Conservation (phyloP, 1,139 yeast species). For the Yamadazyma aaseri region DNA sequence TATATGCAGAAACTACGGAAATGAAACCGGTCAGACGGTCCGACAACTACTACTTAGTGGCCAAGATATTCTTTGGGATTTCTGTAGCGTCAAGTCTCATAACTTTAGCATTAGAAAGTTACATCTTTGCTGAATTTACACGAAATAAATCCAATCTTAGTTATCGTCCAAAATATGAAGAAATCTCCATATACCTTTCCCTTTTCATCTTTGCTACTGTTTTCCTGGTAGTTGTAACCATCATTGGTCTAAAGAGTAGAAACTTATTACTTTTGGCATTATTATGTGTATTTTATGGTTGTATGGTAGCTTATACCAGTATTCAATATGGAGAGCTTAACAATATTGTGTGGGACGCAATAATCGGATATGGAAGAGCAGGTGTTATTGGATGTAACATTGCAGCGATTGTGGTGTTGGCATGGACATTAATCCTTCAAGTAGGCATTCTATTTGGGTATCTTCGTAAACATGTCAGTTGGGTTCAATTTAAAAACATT, state of each 20-base stretch:
- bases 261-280: conserved; percentile 43
- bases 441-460: conserved; percentile 31
- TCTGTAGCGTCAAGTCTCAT: conserved; percentile 32
- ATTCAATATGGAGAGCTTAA: conserved; percentile 48
- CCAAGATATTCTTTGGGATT: conserved; percentile 23
- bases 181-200: conserved; percentile 29
- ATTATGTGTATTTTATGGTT: conserved; percentile 44
- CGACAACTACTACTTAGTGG: conserved; percentile 6
- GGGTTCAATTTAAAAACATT: conserved; percentile 50
- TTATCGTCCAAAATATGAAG: conserved; percentile 17
- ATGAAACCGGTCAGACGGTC: too few relatives aligned
- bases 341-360: conserved; percentile 21
- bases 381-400: conserved; percentile 40
- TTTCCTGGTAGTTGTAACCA: conserved; percentile 39
- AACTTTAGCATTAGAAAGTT: conserved; percentile 29
- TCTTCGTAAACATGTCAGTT: conserved; percentile 43
- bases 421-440: conserved; percentile 36
- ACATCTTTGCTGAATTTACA: conserved; percentile 37
- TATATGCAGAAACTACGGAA: too few relatives aligned
- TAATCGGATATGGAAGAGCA: conserved; percentile 23
- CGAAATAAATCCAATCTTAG: conserved; percentile 20
- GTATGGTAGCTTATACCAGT: conserved; percentile 51
- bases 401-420: conserved; percentile 47
- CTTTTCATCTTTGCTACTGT: conserved; percentile 46
- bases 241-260: conserved; percentile 42